Conservation (phyloP, 225 moss, liverwort and hornwort genomes). For the Neckera pumila region DNA sequence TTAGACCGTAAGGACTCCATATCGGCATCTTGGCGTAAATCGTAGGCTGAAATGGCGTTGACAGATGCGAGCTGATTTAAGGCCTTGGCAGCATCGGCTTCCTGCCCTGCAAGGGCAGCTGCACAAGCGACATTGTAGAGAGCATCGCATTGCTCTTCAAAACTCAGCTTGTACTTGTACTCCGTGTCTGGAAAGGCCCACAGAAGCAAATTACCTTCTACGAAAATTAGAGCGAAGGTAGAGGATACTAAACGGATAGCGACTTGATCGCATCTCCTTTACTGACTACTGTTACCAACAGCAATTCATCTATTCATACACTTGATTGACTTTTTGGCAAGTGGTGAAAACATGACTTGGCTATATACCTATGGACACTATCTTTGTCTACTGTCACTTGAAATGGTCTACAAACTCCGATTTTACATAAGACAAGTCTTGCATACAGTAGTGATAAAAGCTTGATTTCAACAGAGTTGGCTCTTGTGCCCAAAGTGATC, state of each 20-base stretch:
- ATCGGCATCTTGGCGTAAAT: conserved; percentile 56
- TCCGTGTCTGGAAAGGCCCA: conserved; percentile 35
- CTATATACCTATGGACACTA: neutral
- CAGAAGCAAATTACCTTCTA: neutral
- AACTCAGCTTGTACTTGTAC: conserved; percentile 35
- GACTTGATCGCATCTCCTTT: neutral
- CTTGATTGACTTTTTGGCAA: neutral
- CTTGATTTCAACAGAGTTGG: neutral
- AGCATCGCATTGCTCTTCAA: conserved; percentile 69
- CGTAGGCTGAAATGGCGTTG: conserved; percentile 28
- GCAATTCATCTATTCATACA: neutral
- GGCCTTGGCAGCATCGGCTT: conserved; percentile 39
- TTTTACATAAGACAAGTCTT: neutral
- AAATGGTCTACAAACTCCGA: neutral
- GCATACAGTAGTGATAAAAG: neutral
- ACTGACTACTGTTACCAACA: neutral
- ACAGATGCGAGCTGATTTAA: conserved; percentile 44
- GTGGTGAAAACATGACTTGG: neutral
- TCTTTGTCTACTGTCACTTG: too few relatives aligned
- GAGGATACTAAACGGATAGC: neutral
- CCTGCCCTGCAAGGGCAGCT: conserved; percentile 49
- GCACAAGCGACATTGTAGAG: conserved; percentile 80
- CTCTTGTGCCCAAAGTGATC: neutral
- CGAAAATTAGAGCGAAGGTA: neutral
- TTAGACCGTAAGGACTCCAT: conserved; percentile 24